phyloP scores from a whole-genome alignment of 106 monocot species.

The Hemerocallis citrina region DNA sequence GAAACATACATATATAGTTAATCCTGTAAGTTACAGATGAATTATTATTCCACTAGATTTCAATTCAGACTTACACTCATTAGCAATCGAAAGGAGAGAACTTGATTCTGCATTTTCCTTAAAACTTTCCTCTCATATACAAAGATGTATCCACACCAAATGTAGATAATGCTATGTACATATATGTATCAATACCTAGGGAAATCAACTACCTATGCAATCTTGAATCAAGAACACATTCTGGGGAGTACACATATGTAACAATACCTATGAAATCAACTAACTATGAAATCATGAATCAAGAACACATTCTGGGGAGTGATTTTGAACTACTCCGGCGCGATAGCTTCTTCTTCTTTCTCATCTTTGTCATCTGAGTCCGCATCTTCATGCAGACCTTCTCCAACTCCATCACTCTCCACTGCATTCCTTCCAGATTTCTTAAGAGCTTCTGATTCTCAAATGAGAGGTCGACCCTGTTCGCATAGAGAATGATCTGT shows the following conservation, averaged over 20 bases:
- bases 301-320: constrained; percentile 79
- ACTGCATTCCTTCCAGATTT: constrained; percentile 61
- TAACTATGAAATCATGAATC: constrained; percentile 15
- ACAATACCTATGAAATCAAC: too few species aligned
- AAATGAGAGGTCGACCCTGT: constrained; percentile 32
- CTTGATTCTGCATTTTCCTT: neutral
- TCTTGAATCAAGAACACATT: too few species aligned
- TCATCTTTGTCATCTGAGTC: constrained; percentile 53
- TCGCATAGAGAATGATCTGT: constrained; percentile 53
- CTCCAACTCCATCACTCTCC: constrained; percentile 76
- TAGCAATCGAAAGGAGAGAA: constrained; percentile 2
- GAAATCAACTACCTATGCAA: too few species aligned
- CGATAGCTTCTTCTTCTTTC: constrained; percentile 17
- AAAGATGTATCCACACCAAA: too few species aligned
- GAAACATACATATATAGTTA: too few species aligned
- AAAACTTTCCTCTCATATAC: too few species aligned
- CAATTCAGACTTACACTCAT: too few species aligned
- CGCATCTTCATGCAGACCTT: constrained; percentile 73
- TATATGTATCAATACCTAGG: neutral
- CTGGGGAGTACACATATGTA: too few species aligned
- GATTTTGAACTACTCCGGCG: constrained; percentile 24
- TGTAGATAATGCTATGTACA: constrained; percentile 3
- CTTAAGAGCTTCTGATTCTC: constrained; percentile 62
- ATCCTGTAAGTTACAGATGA: too few species aligned
- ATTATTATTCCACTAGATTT: too few species aligned